phyloP scores from a whole-genome alignment of 2,329 filamentous ascomycete genomes.

The Sporothrix phasma region DNA sequence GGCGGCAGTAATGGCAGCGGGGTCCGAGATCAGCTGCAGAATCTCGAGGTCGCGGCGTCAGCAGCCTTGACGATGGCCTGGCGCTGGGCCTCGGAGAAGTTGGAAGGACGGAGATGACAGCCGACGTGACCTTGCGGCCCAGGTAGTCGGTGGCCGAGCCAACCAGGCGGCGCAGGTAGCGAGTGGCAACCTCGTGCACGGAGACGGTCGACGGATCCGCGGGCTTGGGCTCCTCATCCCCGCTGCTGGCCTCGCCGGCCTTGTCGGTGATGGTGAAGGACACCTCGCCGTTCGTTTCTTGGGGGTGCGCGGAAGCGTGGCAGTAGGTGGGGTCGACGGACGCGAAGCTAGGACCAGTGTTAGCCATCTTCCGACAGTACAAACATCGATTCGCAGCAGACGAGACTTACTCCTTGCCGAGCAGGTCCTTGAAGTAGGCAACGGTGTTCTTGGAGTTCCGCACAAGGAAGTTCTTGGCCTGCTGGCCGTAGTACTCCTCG shows the following conservation, averaged over 20 bases:
- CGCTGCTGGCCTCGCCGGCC: conserved; percentile 35
- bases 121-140: conserved; percentile 75
- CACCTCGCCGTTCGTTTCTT: conserved; percentile 60
- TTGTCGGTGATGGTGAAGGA: conserved; percentile 80
- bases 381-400: conserved; percentile 1
- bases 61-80: conserved; percentile 69
- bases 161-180: conserved; percentile 74
- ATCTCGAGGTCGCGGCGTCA: conserved; percentile 76
- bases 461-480: conserved; percentile 88
- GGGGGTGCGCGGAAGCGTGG: conserved; percentile 85
- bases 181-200: conserved; percentile 71
- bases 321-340: conserved; percentile 92
- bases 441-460: conserved; percentile 90
- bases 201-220: conserved; percentile 54
- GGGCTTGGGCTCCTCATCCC: conserved; percentile 17
- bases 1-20: conserved; percentile 76
- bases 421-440: conserved; percentile 89
- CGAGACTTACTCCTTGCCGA: conserved; percentile 72
- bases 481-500: conserved; percentile 91
- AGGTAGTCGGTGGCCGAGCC: conserved; percentile 83
- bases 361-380: neutral
- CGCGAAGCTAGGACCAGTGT: conserved; percentile 54
- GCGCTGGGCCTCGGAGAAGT: conserved; percentile 83
- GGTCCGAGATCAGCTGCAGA: conserved; percentile 86
- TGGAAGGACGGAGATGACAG: conserved; percentile 86